These are phyloP conservation scores for Kalmusia sp. DNA, from an alignment of 2,329 filamentous ascomycete genomes.

Conservation along the genomic window DNA sequence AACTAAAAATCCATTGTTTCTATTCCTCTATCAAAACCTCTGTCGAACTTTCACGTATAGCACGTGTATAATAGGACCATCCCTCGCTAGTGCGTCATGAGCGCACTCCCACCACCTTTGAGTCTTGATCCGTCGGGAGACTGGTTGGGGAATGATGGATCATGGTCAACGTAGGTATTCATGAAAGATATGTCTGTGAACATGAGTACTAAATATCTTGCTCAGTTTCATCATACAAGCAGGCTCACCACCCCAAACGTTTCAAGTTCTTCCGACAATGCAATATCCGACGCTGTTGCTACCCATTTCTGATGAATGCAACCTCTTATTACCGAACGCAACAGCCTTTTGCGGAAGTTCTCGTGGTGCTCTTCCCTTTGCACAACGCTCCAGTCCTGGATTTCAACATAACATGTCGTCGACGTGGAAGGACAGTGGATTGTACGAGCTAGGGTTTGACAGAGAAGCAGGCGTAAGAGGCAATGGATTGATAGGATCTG, in stretches of 20 bases:
- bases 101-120: no score
- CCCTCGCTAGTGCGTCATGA: no score
- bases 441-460: slow-evolving; percentile 64
- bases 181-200: no score
- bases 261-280: background rate
- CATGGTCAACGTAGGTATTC: slow-evolving; percentile 4
- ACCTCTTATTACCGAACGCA: background rate
- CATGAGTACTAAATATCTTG: no score
- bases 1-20: no score
- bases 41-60: no score
- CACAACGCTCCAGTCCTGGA: slow-evolving; percentile 12
- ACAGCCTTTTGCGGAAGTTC: background rate
- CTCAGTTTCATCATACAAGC: no score
- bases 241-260: slow-evolving; percentile 1
- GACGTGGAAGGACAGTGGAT: slow-evolving; percentile 63
- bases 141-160: slow-evolving; percentile 1
- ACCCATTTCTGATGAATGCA: background rate
- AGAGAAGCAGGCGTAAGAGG: slow-evolving; percentile 60
- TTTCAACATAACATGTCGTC: slow-evolving; percentile 18
- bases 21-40: no score
- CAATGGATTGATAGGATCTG: slow-evolving; percentile 69
- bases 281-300: background rate
- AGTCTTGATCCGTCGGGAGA: no score
- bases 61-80: no score
- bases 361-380: background rate